Evolutionary conservation across 768 basidiomycete species (phyloP), one percentile per base, ranked within the genome.

Genomic region (Pleurotus eryngii): DNA sequence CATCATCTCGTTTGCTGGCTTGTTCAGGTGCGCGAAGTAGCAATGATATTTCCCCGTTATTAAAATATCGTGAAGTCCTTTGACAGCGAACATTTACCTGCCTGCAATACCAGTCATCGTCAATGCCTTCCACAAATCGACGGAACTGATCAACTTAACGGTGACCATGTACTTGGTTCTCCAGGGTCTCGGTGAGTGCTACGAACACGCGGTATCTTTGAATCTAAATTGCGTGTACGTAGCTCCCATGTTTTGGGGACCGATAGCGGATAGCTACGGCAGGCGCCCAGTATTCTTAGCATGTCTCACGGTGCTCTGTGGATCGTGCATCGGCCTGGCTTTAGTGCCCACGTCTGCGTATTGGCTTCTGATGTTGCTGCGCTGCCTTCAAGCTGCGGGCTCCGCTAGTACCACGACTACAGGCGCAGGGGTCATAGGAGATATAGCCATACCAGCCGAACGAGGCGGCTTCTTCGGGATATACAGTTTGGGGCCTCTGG

Each of bases 311-410:
- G 76, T 91, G 37, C 76, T 92, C 37, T 72, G 83, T 7, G 55
- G 82, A 6, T 82, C 90, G 2, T 93, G 90, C 64, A 73, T 92
- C 72, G 81, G 80, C 12, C 67, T 82, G 15, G 81, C 80, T 0
- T 68, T 80, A 6, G 74, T 76, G 18, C 79, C 80, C 1, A 76
- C 76, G 2, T 74, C 73, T 3, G 87, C 78, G 3, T 94, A 89
- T 67, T 93, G 89, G 90, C 72, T 91, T 4, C 73, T 94, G 9
- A 79, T 94, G 74, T 62, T 94, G 14, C 77, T 95, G n/a, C 81
- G 92, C 20, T 90, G 87, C 59, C 38, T 93, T 2, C 92, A 94
- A 74, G 85, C 89, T 1, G 79, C 85, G 2, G 91, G 92, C 1
- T 90, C 86, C 2, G 88, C 90, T 0, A 89, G 89, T 57, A 90